Percentiles rank a stretch among this genome's conserved stretches.
Evolutionary conservation across 1,139 yeast genomes (phyloP).

Genomic region (Suhomyces bribrorum): DNA sequence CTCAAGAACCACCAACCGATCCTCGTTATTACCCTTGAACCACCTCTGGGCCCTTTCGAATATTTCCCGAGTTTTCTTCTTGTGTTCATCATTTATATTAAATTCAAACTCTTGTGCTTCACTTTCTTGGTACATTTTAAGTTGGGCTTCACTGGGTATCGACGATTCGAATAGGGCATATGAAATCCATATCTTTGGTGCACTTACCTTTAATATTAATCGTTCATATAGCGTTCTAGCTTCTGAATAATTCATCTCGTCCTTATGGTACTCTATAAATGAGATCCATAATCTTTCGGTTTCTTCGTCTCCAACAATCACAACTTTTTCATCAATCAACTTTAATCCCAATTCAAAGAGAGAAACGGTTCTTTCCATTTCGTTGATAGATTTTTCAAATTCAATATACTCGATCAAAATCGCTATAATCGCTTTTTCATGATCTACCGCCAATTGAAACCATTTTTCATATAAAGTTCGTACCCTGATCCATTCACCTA

Average conservation of each 20-base stretch:
- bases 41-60: constrained; percentile 56
- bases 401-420: constrained; percentile 55
- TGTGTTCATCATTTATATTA: constrained; percentile 54
- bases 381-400: constrained; percentile 71
- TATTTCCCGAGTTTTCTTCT: constrained; percentile 50
- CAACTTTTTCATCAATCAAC: constrained; percentile 16
- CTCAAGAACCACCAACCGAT: constrained; percentile 57
- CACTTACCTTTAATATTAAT: constrained; percentile 34
- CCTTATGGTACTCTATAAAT: constrained; percentile 61
- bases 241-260: constrained; percentile 54
- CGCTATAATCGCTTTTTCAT: constrained; percentile 19
- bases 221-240: constrained; percentile 57
- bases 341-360: constrained; percentile 55
- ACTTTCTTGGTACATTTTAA: constrained; percentile 38
- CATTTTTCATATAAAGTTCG: constrained; percentile 70
- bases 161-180: constrained; percentile 72
- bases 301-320: constrained; percentile 1
- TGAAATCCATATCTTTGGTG: constrained; percentile 60
- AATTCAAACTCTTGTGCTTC: constrained; percentile 53
- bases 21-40: constrained; percentile 45
- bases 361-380: constrained; percentile 63
- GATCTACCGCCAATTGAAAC: constrained; percentile 53
- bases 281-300: constrained; percentile 41
- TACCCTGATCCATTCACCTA: constrained; percentile 79
- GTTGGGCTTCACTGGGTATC: constrained; percentile 59